These are phyloP conservation scores for Cystobasidium ongulense DNA, from an alignment of 768 basidiomycete species.

Conservation along the genomic window DNA sequence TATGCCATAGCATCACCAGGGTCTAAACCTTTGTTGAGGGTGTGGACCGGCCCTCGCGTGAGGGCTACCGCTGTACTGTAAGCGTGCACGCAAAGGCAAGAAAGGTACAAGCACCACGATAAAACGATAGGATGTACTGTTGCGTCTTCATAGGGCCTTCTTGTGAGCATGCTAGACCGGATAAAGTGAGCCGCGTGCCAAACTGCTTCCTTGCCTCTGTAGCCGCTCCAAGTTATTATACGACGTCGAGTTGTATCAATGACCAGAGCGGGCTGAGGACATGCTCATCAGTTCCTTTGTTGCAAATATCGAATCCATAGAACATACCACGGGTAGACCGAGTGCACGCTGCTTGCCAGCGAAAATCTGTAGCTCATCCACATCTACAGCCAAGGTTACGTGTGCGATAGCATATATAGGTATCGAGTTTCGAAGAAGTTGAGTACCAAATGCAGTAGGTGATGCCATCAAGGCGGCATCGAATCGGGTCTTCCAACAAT, in stretches of 20 bases:
- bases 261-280: neutral
- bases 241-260: neutral
- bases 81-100: conserved; percentile 32
- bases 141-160: neutral
- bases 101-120: conserved; percentile 39
- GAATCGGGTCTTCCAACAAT: conserved; percentile 39
- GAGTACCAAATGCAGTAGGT: conserved; percentile 31
- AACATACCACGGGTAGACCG: conserved; percentile 35
- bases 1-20: conserved; percentile 2
- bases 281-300: neutral
- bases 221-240: conserved; percentile 29
- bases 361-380: conserved; percentile 41
- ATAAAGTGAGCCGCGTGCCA: conserved; percentile 41
- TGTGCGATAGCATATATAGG: conserved; percentile 39
- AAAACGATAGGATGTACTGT: conserved; percentile 22
- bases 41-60: neutral
- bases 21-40: neutral
- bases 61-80: conserved; percentile 6
- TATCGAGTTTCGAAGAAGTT: conserved; percentile 39
- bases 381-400: conserved; percentile 40
- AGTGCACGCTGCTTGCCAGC: conserved; percentile 38
- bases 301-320: conserved; percentile 33
- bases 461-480: conserved; percentile 37
- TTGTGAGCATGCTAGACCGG: conserved; percentile 5
- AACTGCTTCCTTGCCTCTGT: conserved; percentile 23